Percentiles rank a stretch among this genome's conserved stretches.
Conservation (phyloP, 768 basidiomycete species). For the Mycena indigotica region DNA sequence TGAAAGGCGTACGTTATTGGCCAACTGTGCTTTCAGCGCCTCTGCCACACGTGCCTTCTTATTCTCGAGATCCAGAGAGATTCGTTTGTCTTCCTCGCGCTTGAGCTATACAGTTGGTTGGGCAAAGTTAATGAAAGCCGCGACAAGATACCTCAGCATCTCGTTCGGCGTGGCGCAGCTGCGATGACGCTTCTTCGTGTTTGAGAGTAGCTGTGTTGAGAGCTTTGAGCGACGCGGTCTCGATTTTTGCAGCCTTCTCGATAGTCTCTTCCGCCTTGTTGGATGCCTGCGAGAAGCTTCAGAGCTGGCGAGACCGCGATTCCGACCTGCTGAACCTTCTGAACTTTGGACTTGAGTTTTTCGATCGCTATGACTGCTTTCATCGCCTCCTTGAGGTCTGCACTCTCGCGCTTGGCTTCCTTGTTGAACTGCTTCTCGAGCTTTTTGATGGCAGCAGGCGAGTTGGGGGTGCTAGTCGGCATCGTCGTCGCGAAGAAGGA, state of each 20-base stretch:
- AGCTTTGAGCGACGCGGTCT: conserved; percentile 52
- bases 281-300: conserved; percentile 35
- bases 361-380: conserved; percentile 57
- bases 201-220: conserved; percentile 55
- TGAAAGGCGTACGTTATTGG: conserved; percentile 4
- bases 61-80: conserved; percentile 20
- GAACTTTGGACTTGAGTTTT: conserved; percentile 53
- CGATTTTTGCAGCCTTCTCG: conserved; percentile 50
- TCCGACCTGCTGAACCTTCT: conserved; percentile 42
- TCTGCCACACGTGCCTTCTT: conserved; percentile 24
- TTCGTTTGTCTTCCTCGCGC: conserved; percentile 22
- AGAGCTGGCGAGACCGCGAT: not conserved
- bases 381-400: conserved; percentile 50
- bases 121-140: not conserved
- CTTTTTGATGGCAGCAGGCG: conserved; percentile 28
- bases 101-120: conserved; percentile 25
- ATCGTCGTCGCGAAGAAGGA: too few relatives aligned
- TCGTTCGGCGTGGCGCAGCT: conserved; percentile 44
- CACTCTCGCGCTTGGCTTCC: conserved; percentile 57
- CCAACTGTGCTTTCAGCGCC: conserved; percentile 13
- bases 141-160: conserved; percentile 42
- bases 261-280: conserved; percentile 44
- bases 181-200: conserved; percentile 51
- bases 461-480: too few relatives aligned
- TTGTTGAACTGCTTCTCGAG: conserved; percentile 47